Conservation (phyloP, 2,329 filamentous ascomycete genomes). For the Colletotrichum gloeosporioides region DNA sequence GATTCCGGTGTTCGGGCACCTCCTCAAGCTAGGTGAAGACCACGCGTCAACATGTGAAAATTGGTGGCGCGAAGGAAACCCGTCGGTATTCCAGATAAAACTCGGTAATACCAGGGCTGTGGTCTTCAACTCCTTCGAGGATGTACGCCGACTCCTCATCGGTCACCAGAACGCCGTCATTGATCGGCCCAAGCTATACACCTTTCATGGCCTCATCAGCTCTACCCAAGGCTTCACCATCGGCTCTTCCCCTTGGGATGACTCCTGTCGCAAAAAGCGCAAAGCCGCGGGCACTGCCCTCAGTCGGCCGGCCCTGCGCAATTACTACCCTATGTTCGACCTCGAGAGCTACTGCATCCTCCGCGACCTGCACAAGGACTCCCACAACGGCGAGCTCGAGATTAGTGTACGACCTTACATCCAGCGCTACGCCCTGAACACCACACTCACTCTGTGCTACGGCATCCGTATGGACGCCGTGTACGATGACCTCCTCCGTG, state of each 20-base stretch:
- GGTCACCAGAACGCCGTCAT: neutral
- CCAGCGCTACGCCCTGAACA: slow-evolving; percentile 70
- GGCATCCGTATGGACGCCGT: slow-evolving; percentile 77
- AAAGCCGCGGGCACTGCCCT: neutral
- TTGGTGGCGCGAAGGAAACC: neutral
- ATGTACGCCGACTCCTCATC: neutral
- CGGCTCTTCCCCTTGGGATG: neutral
- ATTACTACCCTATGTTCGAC: neutral
- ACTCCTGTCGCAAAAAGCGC: neutral
- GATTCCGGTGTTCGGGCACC: slow-evolving; percentile 70
- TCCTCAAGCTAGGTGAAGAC: slow-evolving; percentile 59
- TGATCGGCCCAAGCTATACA: neutral
- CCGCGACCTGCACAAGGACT: neutral
- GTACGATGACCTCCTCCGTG: slow-evolving; percentile 69
- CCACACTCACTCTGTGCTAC: slow-evolving; percentile 79
- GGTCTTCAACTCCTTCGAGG: neutral
- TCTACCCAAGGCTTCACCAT: neutral
- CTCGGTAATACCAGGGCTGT: neutral
- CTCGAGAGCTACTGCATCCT: neutral
- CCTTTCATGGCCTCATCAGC: neutral
- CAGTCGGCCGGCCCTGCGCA: neutral
- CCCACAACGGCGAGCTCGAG: neutral
- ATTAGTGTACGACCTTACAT: neutral
- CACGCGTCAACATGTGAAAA: neutral
- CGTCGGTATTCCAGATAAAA: neutral